Base-by-base conservation (phyloP, 805 yeast species). In the Ogataea philodendri region DNA sequence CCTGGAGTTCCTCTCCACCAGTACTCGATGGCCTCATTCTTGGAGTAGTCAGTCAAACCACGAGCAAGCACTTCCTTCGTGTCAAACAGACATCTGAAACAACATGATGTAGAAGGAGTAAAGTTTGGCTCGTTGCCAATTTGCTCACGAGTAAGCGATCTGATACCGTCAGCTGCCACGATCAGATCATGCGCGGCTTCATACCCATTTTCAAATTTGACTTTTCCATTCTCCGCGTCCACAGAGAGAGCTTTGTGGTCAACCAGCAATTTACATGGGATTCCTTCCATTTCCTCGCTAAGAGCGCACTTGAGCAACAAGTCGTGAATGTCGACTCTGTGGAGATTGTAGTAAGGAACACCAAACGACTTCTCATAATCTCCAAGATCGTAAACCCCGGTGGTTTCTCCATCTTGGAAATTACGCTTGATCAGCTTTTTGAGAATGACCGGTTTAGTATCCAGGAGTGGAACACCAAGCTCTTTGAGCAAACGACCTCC, bases 151-250 rank as follows among this genome's bases (percentile, higher is more conserved):
- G 52, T 46, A 10, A 37, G 30, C 5, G 59, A 48, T 29, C 62
- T 34, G 20, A 57, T 56, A 15, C 63, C 63, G 32, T 59, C 63
- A 11, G 62, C 60, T 20, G 59, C 61, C 28, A 59, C 45, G 13
- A 59, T 39, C 39, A 59, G 48, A 32, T 59, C 64, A 23, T 40
- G 59, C 5, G 32, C 24, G 3, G 40, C 38, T n/a, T 29, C 38
- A 5, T 13, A 35, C 2, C 62, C 63, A 32, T 53, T 55, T 26
- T 52, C 58, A 30, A 57, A 53, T n/a, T 22, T 26, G 13, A 55
- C 44, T 38, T 43, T 27, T 37, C 60, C 45, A 37, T 45, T 29
- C 37, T 60, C 32, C 35, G 43, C 39, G 45, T 56, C 42, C 46
- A 57, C 49, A 20, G 38, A 35, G 15, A 42, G 22, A 2, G 51